A percentile compares a stretch with the other conserved stretches of the same genome.
Conservation (phyloP, 2,329 filamentous ascomycete genomes). For the Cryphonectria carpinicola region DNA sequence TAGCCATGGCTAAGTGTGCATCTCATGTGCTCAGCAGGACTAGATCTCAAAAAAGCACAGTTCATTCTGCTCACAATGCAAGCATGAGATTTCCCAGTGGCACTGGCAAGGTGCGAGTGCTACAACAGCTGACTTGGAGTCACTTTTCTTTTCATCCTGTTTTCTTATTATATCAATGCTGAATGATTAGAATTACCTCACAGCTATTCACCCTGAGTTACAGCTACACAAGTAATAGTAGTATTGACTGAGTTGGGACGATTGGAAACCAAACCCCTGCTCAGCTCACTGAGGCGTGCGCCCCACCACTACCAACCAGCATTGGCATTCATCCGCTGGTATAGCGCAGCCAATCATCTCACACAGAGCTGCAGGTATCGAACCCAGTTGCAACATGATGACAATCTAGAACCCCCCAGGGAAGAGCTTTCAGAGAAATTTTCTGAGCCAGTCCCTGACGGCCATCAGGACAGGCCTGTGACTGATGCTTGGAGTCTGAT, state of each 20-base stretch:
- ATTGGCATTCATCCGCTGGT: background rate
- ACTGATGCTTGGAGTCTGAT: slow-evolving; percentile 1
- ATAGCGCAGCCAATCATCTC: slow-evolving; percentile 27
- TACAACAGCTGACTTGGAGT: background rate
- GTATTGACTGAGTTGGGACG: background rate
- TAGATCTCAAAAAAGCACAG: background rate
- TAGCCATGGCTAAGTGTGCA: too few species aligned
- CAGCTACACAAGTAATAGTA: background rate
- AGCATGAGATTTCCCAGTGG: background rate
- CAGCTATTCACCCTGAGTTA: background rate
- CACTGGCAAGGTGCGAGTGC: background rate
- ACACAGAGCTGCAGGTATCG: slow-evolving; percentile 17
- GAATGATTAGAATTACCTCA: background rate
- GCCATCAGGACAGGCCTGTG: slow-evolving; percentile 1
- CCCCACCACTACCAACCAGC: slow-evolving; percentile 8
- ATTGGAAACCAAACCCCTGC: slow-evolving; percentile 4
- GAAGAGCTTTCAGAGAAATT: slow-evolving; percentile 13
- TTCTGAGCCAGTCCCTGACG: slow-evolving; percentile 24
- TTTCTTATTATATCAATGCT: background rate
- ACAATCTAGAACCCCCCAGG: background rate
- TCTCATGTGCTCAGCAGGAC: background rate
- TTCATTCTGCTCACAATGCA: background rate
- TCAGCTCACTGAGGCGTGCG: background rate
- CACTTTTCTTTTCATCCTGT: background rate
- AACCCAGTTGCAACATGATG: slow-evolving; percentile 16